Evolutionary conservation across 2,329 filamentous ascomycete species (phyloP), one percentile per base, ranked within the genome.

Genomic region (Coniochaeta ligniaria): DNA sequence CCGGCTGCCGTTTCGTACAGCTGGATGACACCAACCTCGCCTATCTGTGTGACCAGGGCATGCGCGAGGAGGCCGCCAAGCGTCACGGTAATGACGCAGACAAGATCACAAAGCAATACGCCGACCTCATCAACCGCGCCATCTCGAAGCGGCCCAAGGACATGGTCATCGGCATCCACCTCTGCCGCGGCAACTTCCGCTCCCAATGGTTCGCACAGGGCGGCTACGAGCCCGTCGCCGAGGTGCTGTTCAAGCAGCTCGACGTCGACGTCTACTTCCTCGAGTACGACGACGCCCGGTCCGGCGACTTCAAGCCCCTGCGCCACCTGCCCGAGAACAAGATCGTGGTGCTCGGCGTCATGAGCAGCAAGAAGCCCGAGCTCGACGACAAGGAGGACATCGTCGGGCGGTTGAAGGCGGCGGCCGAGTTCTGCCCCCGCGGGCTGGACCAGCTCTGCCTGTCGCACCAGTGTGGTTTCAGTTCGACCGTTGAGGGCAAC

Each of bases 1-100:
- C 81, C 1, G 82, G 82, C 7, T 81, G 78, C 69, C 78, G 82
- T 65, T 82, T 83, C 66, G 78, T 84, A 14, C 82, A 84, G 72
- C 76, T 84, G 59, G 82, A 84, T 69, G 82, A 84, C 73, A 84
- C 82, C 20, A 84, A 84, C 70, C 74, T 84, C n/a, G 81, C 82
- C 17, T 84, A 83, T 68, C 78, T 84, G 12, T 84, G 82, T 72
- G 82, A 84, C 67, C 76, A 77, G 33, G 75, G 78, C 64, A 84
- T 84, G 82, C 76, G 81, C 45, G 74, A 75, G 65, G 78, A 79
- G 64, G 81, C 81, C 57, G 80, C 79, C 64, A 70, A 76, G 66
- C 76, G 81, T 38, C 80, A 82, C 68, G 71, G 78, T 59, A 75
- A 80, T 61, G 78, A 82, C 66, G 74, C 81, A 58, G 73, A 76